These are phyloP conservation scores for Kandelia obovata DNA, from an alignment of 345 rosid genomes.

Conservation along the genomic window DNA sequence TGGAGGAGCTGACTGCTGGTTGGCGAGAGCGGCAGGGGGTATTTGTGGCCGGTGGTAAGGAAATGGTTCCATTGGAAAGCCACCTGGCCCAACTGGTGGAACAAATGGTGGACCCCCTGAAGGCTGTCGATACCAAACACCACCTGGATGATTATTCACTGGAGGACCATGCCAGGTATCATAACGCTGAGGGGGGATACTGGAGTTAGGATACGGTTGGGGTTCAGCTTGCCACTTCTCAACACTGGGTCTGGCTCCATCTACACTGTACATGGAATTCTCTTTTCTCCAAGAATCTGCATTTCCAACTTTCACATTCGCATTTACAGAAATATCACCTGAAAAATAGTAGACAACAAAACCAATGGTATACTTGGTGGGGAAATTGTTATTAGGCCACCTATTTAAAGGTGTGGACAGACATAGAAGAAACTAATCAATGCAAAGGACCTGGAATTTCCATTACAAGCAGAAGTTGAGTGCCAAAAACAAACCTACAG, in stretches of 20 bases:
- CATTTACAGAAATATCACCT: constrained; percentile 43
- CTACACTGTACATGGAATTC: constrained; percentile 48
- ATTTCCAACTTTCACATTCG: constrained; percentile 37
- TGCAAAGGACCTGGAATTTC: neutral
- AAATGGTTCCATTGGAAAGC: constrained; percentile 82
- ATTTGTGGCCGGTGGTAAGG: constrained; percentile 72
- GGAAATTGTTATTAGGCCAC: neutral
- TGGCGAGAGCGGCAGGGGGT: constrained; percentile 47
- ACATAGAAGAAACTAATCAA: neutral
- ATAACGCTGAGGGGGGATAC: constrained; percentile 57
- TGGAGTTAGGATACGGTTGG: constrained; percentile 56
- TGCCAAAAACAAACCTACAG: constrained; percentile 42
- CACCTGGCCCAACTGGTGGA: constrained; percentile 69
- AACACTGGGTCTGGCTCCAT: constrained; percentile 43
- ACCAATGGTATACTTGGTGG: neutral
- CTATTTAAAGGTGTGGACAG: neutral
- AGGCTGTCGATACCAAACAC: constrained; percentile 90
- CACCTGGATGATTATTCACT: constrained; percentile 74
- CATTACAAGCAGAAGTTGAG: neutral
- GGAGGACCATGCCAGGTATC: constrained; percentile 84
- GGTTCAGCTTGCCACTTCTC: constrained; percentile 73
- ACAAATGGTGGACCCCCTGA: constrained; percentile 77
- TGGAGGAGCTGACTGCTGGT: constrained; percentile 52
- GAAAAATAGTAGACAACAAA: constrained; percentile 9
- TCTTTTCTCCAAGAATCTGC: constrained; percentile 71